Evolutionary conservation across 805 yeast genomes (phyloP).

Genomic region (Pichia phayaonensis): DNA sequence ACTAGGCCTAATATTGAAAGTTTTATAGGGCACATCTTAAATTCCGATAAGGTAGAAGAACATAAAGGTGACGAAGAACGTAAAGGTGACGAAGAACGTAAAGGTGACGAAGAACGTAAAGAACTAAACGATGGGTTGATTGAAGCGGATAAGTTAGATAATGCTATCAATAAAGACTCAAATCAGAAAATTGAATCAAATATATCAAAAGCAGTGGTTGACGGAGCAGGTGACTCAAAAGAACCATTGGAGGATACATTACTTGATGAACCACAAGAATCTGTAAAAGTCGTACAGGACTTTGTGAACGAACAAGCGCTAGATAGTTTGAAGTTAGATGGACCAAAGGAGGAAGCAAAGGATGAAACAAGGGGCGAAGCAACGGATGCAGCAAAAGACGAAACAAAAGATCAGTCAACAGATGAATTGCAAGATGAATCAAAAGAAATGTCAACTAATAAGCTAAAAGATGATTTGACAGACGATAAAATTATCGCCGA

Average conservation of each 20-base stretch:
- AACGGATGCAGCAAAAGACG: neutral
- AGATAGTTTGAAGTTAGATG: neutral
- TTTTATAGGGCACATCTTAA: neutral
- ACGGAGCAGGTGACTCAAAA: neutral
- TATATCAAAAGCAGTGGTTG: no score
- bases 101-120: no score
- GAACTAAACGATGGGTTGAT: neutral
- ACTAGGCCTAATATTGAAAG: neutral
- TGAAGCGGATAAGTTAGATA: neutral
- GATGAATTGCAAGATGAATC: constrained; percentile 2
- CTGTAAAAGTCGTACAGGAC: constrained; percentile 6
- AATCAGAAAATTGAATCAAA: neutral
- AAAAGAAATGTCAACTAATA: no score
- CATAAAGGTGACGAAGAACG: neutral
- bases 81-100: neutral
- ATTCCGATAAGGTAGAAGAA: neutral
- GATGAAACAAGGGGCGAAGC: constrained; percentile 16
- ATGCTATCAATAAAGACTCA: neutral
- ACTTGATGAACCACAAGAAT: constrained; percentile 14
- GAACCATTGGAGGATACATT: neutral
- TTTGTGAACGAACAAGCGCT: neutral
- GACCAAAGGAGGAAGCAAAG: constrained; percentile 7
- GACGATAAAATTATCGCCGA: neutral
- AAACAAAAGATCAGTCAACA: neutral
- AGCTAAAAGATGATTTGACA: no score